Base-by-base conservation (phyloP, 495 filamentous ascomycete species). In the Jackrogersella minutella region DNA sequence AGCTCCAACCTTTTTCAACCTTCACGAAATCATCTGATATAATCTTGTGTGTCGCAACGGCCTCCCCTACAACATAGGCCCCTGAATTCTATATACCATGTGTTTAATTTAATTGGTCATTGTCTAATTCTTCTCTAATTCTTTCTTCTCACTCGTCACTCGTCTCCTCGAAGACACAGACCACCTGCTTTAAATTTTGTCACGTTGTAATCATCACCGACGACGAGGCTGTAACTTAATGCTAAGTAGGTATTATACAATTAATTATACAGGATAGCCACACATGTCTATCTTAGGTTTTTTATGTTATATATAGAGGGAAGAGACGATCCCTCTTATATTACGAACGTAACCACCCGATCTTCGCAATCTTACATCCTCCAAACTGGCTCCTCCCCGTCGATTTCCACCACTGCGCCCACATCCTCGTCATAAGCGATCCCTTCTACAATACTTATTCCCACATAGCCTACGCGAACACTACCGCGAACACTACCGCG, bases 371-470 rank as follows among this genome's bases (percentile, higher is more conserved):
- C 28, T 28, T 60, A 33, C 59, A 60, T 44, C 28, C 34, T 60
- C 39, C 59, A 72, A 64, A 52, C 26, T 74, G 72, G 66, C 72
- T 65, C 66, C 69, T 51, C 70, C 67, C 11, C 57, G 52, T 39
- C 66, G 72, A 62, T 68, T 74, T 43, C 30, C 65, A 44, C 34
- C 36, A 7, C 33, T 30, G 39, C 71, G 61, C 6, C 54, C 64
- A 11, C 34, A 56, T 40, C 64, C 74, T 19, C 74, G 71, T 64
- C 64, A 73, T 52, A 69, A 60, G 47, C 68, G 61, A 16, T 69
- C 67, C 54, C 79, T 93, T 55, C 75, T 91, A 56, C 85, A 86
- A 17, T 81, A 79, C 62, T 73, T 88, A 47, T 84, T 89, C 62
- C 86, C 89, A 4, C 77, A 79, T 58, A 78, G 83, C 34, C 36